Evolutionary conservation across 441 rosid genomes (phyloP), one percentile per base, ranked within the genome.

Genomic region (Francoa sonchifolia): DNA sequence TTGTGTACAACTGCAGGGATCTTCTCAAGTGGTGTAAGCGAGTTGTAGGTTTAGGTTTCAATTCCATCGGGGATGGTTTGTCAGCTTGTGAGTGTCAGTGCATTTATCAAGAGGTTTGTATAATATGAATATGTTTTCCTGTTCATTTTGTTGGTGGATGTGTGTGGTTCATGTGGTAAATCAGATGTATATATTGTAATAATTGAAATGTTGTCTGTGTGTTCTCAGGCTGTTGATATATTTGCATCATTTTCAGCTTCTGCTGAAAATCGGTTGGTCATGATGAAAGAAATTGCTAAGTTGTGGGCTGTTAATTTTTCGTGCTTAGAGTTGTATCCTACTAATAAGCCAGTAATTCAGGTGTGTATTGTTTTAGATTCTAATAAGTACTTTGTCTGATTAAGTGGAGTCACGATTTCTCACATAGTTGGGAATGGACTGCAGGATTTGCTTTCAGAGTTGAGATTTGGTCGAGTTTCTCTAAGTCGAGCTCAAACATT

Each of bases 11-110:
- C 66, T 54, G 38, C 73, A 92, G 99, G 76, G 99, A 92, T 73
- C 79, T 92, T 47, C 80, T 92, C 36, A 87, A 92, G 69, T 87
- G 85, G 94, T 87, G 99, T 71, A 90, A 77, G 58, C 70, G 99
- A 54, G 75, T 92, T 63, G 69, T 62, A 29, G 66, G 69, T 15
- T 54, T 69, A 23, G 65, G 60, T 49, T 61, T 55, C 48, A 33
- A 49, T 53, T 32, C 42, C 2, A 13, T 4, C 8, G 56, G 30
- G 18, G 31, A 61, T 65, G 58, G 59, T 43, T 57, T 79, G 65
- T 55, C 92, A 38, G 55, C 76, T 36, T 50, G 54, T 37, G 80
- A 80, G 49, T 53, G 73, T 49, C 68, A 20, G 42, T 45, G 54
- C 19, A 76, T 92, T 44, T 87, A 64, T 65, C 84, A 68, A 42